phyloP scores from a whole-genome alignment of 2,329 filamentous ascomycete genomes.

The Colletotrichum sp. region DNA sequence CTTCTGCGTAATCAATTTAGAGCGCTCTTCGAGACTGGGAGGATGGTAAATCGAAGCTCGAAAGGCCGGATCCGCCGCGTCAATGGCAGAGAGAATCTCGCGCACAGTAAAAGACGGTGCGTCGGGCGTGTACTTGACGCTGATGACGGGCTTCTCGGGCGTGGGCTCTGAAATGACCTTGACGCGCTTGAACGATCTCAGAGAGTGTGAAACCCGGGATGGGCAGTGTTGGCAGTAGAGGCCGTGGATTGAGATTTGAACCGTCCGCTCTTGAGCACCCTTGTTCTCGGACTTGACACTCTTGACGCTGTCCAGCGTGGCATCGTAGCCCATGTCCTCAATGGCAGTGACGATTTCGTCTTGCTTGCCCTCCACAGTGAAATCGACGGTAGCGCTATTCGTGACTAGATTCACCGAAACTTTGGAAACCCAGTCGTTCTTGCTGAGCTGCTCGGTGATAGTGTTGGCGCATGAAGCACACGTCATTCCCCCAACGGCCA shows the following conservation, averaged over 20 bases:
- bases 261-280: slow-evolving; percentile 50
- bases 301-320: slow-evolving; percentile 51
- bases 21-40: slow-evolving; percentile 83
- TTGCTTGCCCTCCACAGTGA: slow-evolving; percentile 30
- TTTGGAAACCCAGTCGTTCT: slow-evolving; percentile 57
- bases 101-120: slow-evolving; percentile 77
- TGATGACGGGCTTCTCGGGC: slow-evolving; percentile 69
- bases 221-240: slow-evolving; percentile 80
- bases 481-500: slow-evolving; percentile 76
- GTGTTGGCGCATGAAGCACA: slow-evolving; percentile 72
- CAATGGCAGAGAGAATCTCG: slow-evolving; percentile 72
- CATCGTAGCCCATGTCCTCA: slow-evolving; percentile 63
- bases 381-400: slow-evolving; percentile 63
- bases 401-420: slow-evolving; percentile 62
- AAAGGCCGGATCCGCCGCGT: slow-evolving; percentile 69
- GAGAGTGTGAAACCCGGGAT: slow-evolving; percentile 55
- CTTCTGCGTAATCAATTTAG: slow-evolving; percentile 71
- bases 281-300: slow-evolving; percentile 31
- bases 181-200: slow-evolving; percentile 59
- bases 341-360: slow-evolving; percentile 38
- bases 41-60: slow-evolving; percentile 76
- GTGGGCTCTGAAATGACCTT: slow-evolving; percentile 61
- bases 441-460: slow-evolving; percentile 64
- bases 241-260: slow-evolving; percentile 71
- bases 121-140: slow-evolving; percentile 72